Evolutionary conservation across 2,329 filamentous ascomycete species (phyloP), one percentile per base, ranked within the genome.

Genomic region (Alternaria hordeiaustralica): DNA sequence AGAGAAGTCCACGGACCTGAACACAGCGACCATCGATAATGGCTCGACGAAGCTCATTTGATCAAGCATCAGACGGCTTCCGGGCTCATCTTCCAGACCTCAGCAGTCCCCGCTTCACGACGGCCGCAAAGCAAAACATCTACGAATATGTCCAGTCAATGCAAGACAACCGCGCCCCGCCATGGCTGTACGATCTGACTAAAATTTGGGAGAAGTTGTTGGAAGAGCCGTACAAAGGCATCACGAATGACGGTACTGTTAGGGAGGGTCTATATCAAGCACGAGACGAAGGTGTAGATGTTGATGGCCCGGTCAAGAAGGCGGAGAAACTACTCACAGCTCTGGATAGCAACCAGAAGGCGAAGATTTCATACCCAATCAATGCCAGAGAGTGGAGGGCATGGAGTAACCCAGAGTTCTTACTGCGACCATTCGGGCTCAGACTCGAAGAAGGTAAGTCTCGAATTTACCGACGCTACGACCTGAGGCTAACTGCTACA

Each of bases 331-430:
- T 90, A 2, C 72, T 89, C 0, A 65, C 71, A 2, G 76, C 81
- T 3, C 79, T 91, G 15, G 80, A 82, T 15, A 76, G 82, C 0
- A 79, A 82, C 10, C 86, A 92, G 70, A 82, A 79, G 49, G 66
- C 82, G 18, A 81, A 81, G 26, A 74, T 89, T 0, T 78, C 78
- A 33, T 87, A 90, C 71, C 88, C 91, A 72, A 84, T 93, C 66
- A 88, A 92, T 79, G 88, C 89, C 1, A 87, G 87, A 2, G 88
- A 92, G 73, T 93, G 90, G 90, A 87, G 91, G 51, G 88, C 89
- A 11, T 88, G 87, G 87, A 87, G 85, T 7, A 94, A 94, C 75
- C 91, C 91, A 0, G 91, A 94, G 75, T 91, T 93, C 68, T 82
- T 93, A 0, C 81, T 93, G 13, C 86, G 87, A 58, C 81, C 89